Conservation (phyloP, 2,329 filamentous ascomycete species). For the Sphaerostilbella broomeana region DNA sequence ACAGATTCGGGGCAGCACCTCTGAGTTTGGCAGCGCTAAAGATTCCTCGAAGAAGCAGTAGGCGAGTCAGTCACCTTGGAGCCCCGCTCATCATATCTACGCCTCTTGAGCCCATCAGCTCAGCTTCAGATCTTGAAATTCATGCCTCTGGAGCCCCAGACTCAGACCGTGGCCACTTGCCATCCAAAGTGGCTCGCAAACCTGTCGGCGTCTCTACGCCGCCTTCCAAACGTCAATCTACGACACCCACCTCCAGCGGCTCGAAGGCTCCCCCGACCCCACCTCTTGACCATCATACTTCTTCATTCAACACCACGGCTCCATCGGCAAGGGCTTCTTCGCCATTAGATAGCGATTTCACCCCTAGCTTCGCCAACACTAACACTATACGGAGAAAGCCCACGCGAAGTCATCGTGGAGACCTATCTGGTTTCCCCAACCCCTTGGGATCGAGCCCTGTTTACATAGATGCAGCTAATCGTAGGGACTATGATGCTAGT, state of each 20-base stretch:
- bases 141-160: conserved; percentile 20
- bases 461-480: conserved; percentile 1
- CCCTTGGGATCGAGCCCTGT: conserved; percentile 10
- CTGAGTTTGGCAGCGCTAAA: conserved; percentile 48
- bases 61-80: conserved; percentile 26
- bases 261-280: conserved; percentile 29
- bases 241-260: conserved; percentile 11
- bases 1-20: too few species aligned
- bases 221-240: conserved; percentile 4
- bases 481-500: conserved; percentile 16
- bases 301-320: conserved; percentile 18
- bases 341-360: conserved; percentile 17
- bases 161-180: conserved; percentile 30
- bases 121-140: conserved; percentile 30
- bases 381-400: conserved; percentile 44
- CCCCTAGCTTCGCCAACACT: conserved; percentile 30
- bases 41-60: conserved; percentile 46
- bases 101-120: conserved; percentile 7
- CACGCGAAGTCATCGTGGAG: conserved; percentile 22
- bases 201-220: conserved; percentile 15
- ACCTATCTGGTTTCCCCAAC: conserved; percentile 1
- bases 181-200: conserved; percentile 28
- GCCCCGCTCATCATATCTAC: conserved; percentile 11
- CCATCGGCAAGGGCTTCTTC: conserved; percentile 14
- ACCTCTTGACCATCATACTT: conserved; percentile 25